These are phyloP conservation scores for Colletotrichum tanaceti DNA, from an alignment of 2,329 filamentous ascomycete genomes.

Conservation along the genomic window DNA sequence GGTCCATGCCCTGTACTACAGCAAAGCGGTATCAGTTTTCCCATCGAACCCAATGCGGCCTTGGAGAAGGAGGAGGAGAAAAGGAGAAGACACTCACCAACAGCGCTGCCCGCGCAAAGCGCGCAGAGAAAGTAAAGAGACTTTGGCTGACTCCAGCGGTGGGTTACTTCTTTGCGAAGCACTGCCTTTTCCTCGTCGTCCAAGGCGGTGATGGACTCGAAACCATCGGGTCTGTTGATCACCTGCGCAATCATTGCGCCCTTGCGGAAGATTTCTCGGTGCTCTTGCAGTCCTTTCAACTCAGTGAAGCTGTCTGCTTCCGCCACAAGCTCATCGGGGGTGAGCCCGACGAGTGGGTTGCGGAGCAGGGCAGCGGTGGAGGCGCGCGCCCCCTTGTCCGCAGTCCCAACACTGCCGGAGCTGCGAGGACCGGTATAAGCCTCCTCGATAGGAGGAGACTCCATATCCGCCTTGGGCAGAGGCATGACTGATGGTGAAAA, in stretches of 20 bases:
- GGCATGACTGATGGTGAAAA: slow-evolving; percentile 6
- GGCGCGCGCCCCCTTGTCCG: slow-evolving; percentile 14
- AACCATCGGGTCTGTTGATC: slow-evolving; percentile 50
- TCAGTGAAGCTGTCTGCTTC: slow-evolving; percentile 54
- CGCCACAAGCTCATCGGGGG: slow-evolving; percentile 46
- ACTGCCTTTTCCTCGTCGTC: slow-evolving; percentile 47
- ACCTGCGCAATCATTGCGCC: slow-evolving; percentile 64
- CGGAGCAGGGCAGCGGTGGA: slow-evolving; percentile 47
- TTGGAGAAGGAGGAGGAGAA: too few species aligned
- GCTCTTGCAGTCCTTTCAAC: slow-evolving; percentile 48
- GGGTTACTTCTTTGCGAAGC: slow-evolving; percentile 46
- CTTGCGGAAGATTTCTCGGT: slow-evolving; percentile 60
- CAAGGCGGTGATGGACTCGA: slow-evolving; percentile 46
- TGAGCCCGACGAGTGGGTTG: slow-evolving; percentile 49
- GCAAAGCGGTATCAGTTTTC: background rate
- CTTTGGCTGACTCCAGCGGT: slow-evolving; percentile 50
- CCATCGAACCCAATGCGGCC: too few species aligned
- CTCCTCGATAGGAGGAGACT: slow-evolving; percentile 26
- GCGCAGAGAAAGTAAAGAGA: slow-evolving; percentile 52
- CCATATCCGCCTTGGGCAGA: slow-evolving; percentile 25
- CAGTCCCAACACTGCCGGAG: slow-evolving; percentile 18
- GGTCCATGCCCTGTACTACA: slow-evolving; percentile 71
- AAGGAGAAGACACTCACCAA: slow-evolving; percentile 46
- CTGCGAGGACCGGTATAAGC: slow-evolving; percentile 1
- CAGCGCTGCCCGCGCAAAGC: slow-evolving; percentile 57